phyloP scores from a whole-genome alignment of 441 rosid genomes.

The Manihot esculenta region DNA sequence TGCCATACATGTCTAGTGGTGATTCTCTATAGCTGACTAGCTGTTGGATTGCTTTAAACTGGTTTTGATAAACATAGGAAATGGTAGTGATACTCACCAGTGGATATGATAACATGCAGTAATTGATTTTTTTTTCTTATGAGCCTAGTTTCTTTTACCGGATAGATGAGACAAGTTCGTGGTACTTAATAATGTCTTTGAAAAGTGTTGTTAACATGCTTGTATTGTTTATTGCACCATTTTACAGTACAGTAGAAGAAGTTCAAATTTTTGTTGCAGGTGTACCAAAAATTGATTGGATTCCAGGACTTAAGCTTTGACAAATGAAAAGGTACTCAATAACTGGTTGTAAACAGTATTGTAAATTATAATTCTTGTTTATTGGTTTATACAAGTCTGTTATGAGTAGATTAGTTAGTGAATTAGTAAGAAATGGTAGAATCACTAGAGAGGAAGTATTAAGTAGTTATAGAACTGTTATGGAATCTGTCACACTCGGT shows the following conservation, averaged over 20 bases:
- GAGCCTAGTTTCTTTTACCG: neutral
- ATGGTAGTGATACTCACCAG: neutral
- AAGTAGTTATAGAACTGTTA: too few species aligned
- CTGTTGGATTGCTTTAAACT: neutral
- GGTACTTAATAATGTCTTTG: neutral
- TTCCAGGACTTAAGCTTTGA: neutral
- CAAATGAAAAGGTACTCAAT: conserved; percentile 16
- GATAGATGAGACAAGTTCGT: neutral
- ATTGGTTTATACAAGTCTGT: neutral
- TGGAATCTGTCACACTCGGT: too few species aligned
- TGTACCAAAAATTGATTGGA: conserved; percentile 5
- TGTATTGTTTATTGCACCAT: neutral
- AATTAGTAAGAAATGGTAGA: too few species aligned
- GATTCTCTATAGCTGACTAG: neutral
- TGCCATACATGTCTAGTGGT: neutral
- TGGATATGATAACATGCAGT: neutral
- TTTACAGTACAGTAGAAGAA: conserved; percentile 1
- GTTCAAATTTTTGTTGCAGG: neutral
- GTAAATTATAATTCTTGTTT: neutral
- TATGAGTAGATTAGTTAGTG: too few species aligned
- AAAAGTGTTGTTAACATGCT: neutral
- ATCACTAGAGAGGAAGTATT: too few species aligned
- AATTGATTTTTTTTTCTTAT: neutral
- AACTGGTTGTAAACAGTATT: neutral
- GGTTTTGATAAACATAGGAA: neutral